Base-by-base conservation (phyloP, 139 green algal genomes). In the Chlorella sp. region DNA sequence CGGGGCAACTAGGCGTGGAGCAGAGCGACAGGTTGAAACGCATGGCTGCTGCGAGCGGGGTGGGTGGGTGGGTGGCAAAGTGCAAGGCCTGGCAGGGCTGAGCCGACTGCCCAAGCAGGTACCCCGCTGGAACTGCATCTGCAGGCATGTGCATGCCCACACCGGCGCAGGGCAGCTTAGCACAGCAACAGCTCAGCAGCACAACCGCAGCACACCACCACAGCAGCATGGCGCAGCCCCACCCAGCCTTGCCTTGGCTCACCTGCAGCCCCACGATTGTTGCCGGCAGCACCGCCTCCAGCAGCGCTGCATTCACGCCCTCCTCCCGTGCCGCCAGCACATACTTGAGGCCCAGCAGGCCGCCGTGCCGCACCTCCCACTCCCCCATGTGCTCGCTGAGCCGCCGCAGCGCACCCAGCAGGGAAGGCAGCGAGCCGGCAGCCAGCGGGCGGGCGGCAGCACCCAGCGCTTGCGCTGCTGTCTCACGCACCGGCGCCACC, bases 401-500 rank as follows among this genome's bases (percentile, higher is more conserved):
- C 91, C 95, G 86, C 30, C 89, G 71, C 90, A 98, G 91, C 86
- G 95, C 84, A 34, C 32, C 34, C 86, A 97, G 86, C 88, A 97
- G 87, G 5, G n/a, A 36, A 28, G 90, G 69, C 76, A 97, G 73
- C 48, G 85, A 12, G 60, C 71, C 11, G 68, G 60, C 30, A 0
- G 88, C 71, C 40, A 97, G 85, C 21, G 91, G 68, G 64, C 89
- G 90, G 26, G 64, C 68, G 0, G 94, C 94, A 22, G 94, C 93
- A 39, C 96, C 98, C 76, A 99, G 93, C 26, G 97, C 97, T 93
- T 99, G 98, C 24, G 97, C 97, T 15, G 95, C 95, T 22, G 98
- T 99, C 94, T 99, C 98, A 28, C 97, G 92, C 53, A 99, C 97
- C 0, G 97, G 97, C 2, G 96, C 97, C 53, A 98, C 96, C 39